Base-by-base conservation (phyloP, 495 filamentous ascomycete species). In the Penicillium bialowiezense region DNA sequence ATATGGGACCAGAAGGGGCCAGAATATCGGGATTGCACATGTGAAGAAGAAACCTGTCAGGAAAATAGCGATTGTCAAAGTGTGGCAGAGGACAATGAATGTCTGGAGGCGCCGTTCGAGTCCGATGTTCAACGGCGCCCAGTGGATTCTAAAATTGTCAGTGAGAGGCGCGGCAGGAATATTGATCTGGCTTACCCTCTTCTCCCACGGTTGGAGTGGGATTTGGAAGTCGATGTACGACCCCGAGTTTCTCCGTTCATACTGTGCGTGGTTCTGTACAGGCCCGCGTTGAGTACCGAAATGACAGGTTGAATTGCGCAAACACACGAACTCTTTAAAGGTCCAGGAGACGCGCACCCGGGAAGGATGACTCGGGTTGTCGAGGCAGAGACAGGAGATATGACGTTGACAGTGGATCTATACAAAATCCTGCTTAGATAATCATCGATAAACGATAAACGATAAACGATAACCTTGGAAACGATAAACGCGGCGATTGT, bases 1-100 rank as follows among this genome's bases (percentile, higher is more conserved):
- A 58, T 97, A 98, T 3, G 91, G 87, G n/a, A 98, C 66, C 10
- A 98, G 70, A 36, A 98, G 58, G 2, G 93, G 93, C 93, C 93
- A 98, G 49, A 85, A 82, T 12, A 98, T 67, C 1, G 95, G 95
- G 51, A 91, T 91, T 36, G 88, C 84, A 68, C 91, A 95, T 35
- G 91, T 81, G 60, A 92, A 88, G 69, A 95, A 97, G 74, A 97
- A 97, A 40, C 80, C 48, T n/a, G 87, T 84, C 17, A 95, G 74
- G 28, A 81, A 79, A 18, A 83, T 73, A 38, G 84, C 84, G 51
- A 97, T 88, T 47, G 80, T 85, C 52, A 97, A 78, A 29, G 85
- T 95, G 69, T 97, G 93, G 45, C 84, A 77, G 29, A 97, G 76
- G 14, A 98, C 90, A 14, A 91, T 77, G 17, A 90, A 66, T 0